Evolutionary conservation across 768 basidiomycete species (phyloP), one percentile per base, ranked within the genome.

Genomic region (Russula sp.): DNA sequence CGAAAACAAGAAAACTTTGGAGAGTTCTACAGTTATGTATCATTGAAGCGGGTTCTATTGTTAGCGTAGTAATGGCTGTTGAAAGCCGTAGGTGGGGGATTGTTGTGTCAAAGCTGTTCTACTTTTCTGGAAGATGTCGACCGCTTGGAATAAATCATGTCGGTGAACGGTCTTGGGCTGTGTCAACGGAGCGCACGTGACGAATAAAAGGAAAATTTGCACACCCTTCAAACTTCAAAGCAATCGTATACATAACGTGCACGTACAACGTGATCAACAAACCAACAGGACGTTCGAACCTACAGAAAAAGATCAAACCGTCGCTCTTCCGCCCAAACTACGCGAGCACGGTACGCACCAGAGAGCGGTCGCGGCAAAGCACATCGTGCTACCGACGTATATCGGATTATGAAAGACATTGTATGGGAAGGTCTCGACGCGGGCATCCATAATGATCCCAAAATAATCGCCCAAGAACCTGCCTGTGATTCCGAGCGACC

Each of bases 381-480:
- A 91, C 78, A 99, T 77, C 6, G 94, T 94, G 72, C 89, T 93
- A 11, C 96, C 96, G 53, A 94, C 90, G 72, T 99, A 98, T 96
- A 99, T 99, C 0, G 96, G 96, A 74, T 97, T 88, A 24, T 84
- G 80, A 49, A 95, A 80, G 52, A 97, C 82, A 73, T 96, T 96
- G 81, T 98, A 99, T 0, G 96, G 96, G 80, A 99, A 99, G 26
- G 90, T 89, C 71, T 94, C 89, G n/a, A 98, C 94, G 57, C 91
- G 81, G 65, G 87, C 80, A 71, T 92, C 86, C 93, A 89, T 94
- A 67, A 91, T 75, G 64, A 92, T 90, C 3, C 89, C 91, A 67
- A 93, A 92, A 72, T 92, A 92, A 72, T 90, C 90, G 1, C 78
- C 90, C 53, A 92, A 79, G 79, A 94, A 97, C 2, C 93, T 97